A percentile compares a stretch with the other conserved stretches of the same genome.
Evolutionary conservation across 2,329 filamentous ascomycete species (phyloP).

Genomic region (Fusarium torreyae): DNA sequence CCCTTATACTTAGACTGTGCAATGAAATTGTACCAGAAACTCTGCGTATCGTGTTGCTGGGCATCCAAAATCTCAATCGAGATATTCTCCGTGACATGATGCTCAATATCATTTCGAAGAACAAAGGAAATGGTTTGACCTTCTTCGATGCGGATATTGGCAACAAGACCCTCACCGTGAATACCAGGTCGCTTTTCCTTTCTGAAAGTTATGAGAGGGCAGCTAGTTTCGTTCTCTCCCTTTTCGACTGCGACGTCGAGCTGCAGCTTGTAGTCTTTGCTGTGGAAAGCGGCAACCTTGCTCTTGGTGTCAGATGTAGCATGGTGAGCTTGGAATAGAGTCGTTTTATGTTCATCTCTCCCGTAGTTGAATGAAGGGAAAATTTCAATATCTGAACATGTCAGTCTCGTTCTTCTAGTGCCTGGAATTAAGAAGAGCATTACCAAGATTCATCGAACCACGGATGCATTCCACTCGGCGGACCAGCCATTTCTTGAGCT

Average conservation of each 20-base stretch:
- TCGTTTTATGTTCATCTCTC: conserved; percentile 72
- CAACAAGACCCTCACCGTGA: conserved; percentile 74
- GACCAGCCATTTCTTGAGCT: conserved; percentile 80
- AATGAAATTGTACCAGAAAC: conserved; percentile 83
- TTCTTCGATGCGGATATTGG: conserved; percentile 72
- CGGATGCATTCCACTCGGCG: conserved; percentile 81
- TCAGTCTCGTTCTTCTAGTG: conserved; percentile 4
- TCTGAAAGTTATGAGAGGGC: conserved; percentile 69
- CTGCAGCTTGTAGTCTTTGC: conserved; percentile 72
- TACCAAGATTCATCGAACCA: conserved; percentile 73
- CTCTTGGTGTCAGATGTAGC: conserved; percentile 60
- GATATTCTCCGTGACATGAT: conserved; percentile 71
- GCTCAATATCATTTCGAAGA: conserved; percentile 72
- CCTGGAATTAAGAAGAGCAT: background rate
- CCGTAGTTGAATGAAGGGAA: conserved; percentile 83
- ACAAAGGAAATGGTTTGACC: conserved; percentile 80
- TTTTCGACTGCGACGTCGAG: conserved; percentile 77
- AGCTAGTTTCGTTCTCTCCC: conserved; percentile 58
- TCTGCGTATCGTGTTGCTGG: conserved; percentile 78
- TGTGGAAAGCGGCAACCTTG: conserved; percentile 75
- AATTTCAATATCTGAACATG: conserved; percentile 72
- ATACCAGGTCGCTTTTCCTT: conserved; percentile 67
- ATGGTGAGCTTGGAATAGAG: conserved; percentile 64
- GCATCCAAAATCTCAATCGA: conserved; percentile 71
- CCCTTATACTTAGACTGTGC: conserved; percentile 79